A percentile compares a stretch with the other conserved stretches of the same genome.
phyloP scores from a whole-genome alignment of 2,329 filamentous ascomycete genomes.

The Elsinoe batatas region DNA sequence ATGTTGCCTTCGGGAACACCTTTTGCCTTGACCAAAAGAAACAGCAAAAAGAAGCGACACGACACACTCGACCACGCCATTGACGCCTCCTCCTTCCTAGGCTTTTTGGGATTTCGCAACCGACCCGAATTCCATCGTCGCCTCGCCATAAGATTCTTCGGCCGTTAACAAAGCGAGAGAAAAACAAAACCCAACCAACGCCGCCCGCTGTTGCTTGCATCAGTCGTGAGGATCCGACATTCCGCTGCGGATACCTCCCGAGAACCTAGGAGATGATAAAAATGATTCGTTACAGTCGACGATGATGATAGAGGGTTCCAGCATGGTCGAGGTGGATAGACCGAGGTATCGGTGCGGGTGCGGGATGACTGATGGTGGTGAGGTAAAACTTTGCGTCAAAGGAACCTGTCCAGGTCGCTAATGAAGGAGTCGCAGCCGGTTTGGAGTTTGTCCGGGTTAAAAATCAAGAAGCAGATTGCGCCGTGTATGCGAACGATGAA shows the following conservation, averaged over 20 bases:
- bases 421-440: conserved; percentile 4
- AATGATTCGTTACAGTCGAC: neutral
- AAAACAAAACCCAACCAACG: neutral
- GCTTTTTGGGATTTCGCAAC: neutral
- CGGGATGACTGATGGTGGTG: neutral
- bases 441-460: neutral
- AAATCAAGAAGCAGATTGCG: conserved; percentile 6
- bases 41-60: neutral
- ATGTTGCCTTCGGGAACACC: neutral
- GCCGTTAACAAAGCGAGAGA: neutral
- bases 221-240: conserved; percentile 4
- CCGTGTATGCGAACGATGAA: neutral
- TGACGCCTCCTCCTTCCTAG: neutral
- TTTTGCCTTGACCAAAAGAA: neutral
- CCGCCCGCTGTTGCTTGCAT: conserved; percentile 30
- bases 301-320: neutral
- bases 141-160: neutral
- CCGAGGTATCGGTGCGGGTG: neutral
- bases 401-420: conserved; percentile 3
- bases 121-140: neutral
- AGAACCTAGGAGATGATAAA: neutral
- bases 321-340: neutral
- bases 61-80: neutral
- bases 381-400: neutral
- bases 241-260: neutral